Conservation (phyloP, 495 filamentous ascomycete genomes). For the Lasiosphaeria miniovina region DNA sequence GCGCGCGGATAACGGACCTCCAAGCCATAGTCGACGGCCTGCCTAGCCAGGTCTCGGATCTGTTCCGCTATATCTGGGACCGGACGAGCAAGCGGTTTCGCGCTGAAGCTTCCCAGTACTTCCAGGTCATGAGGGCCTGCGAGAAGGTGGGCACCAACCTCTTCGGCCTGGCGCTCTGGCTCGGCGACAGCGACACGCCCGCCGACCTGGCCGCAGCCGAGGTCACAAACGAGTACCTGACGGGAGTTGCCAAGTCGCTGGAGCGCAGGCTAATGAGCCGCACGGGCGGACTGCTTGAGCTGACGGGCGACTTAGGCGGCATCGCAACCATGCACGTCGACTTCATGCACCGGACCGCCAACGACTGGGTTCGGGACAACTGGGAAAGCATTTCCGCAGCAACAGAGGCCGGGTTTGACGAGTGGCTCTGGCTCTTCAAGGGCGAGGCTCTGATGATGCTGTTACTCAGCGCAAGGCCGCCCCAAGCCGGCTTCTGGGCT, state of each 20-base stretch:
- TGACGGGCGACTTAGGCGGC: not conserved
- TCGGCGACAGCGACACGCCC: not conserved
- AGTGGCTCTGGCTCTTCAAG: not conserved
- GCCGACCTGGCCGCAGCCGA: not conserved
- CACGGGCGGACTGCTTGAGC: conserved; percentile 1
- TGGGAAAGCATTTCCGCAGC: not conserved
- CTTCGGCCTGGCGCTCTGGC: not conserved
- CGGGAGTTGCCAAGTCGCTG: not conserved
- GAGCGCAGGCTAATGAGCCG: not conserved
- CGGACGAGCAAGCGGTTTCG: not conserved
- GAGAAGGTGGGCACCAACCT: not conserved
- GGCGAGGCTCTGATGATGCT: not conserved
- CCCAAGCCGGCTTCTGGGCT: not conserved
- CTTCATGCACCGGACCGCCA: conserved; percentile 4
- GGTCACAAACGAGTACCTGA: not conserved
- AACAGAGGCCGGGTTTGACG: not conserved
- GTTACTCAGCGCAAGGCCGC: not conserved
- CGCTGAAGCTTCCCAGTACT: conserved; percentile 1
- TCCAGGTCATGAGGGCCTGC: not conserved
- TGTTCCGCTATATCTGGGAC: not conserved
- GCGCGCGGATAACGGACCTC: not conserved
- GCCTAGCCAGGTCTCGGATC: not conserved
- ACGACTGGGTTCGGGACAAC: conserved; percentile 5
- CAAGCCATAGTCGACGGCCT: not conserved
- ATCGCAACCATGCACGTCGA: not conserved